Evolutionary conservation across 805 yeast genomes (phyloP), one percentile per base, ranked within the genome.

Genomic region (Teunomyces cretensis): DNA sequence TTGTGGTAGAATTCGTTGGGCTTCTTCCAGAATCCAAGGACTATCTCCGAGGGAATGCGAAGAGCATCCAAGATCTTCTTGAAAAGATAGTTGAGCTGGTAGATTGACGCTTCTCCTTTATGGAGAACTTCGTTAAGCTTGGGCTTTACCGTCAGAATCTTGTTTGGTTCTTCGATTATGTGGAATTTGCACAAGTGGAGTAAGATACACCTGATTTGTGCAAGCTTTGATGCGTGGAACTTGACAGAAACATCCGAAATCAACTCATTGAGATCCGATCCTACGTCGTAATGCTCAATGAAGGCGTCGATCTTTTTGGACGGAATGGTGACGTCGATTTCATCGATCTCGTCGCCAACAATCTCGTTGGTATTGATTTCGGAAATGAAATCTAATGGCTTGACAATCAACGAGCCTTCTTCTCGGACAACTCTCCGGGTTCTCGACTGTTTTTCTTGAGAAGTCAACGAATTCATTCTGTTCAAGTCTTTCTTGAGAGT

Each of bases 11-110:
- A 68, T 43, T 76, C 83, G 49, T 82, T 82, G 7, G 96, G 96
- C 19, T 83, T 79, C 59, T 91, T 88, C 67, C 91, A 75, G 57
- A 86, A 87, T 3, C 99, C 99, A 19, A 82, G 68, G 2, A 94
- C 81, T 1, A 89, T 74, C 48, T 87, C 94, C 51, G 89, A 80
- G 6, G 84, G 82, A 31, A 94, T 75, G 9, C 84, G 83, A 41
- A 91, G 68, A 0, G 84, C 74, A 43, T 78, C 81, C 39, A 92
- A 80, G 70, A 94, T 79, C 47, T 80, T 78, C 49, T 83, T 82
- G 62, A 89, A 86, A 15, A 89, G 65, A 70, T 86, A 81, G 8
- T 94, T 88, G 45, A 92, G 62, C 57, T 89, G 96, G 53, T 79
- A 84, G 1, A 88, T 65, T 43, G 76, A 81, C 41, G 82, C 92